phyloP scores from a whole-genome alignment of 768 basidiomycete genomes.

The Termitomyces heimii region DNA sequence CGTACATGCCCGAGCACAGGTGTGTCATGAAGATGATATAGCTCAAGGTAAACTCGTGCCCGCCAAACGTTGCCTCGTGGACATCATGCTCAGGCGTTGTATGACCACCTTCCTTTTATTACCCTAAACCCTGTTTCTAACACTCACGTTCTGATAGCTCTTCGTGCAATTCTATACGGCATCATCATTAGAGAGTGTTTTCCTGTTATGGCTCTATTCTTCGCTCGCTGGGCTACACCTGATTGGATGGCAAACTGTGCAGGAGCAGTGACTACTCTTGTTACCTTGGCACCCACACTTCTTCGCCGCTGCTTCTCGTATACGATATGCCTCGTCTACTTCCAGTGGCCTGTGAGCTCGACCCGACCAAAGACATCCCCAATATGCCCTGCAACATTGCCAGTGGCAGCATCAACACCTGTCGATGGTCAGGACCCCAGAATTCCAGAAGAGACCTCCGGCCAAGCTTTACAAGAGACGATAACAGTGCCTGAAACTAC shows the following conservation, averaged over 20 bases:
- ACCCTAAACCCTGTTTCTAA: not conserved
- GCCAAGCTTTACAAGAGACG: not conserved
- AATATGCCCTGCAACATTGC: not conserved
- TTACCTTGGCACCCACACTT: not conserved
- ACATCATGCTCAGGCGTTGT: not conserved
- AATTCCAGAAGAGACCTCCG: not conserved
- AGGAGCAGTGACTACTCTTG: not conserved
- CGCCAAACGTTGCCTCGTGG: not conserved
- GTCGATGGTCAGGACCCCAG: not conserved
- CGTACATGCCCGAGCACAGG: not conserved
- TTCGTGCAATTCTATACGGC: not conserved
- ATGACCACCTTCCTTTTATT: not conserved
- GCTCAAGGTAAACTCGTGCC: not conserved
- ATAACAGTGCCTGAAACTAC: not conserved
- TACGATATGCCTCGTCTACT: not conserved
- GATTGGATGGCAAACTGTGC: not conserved
- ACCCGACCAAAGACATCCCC: no score
- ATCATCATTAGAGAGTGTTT: not conserved
- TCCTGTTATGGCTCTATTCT: not conserved
- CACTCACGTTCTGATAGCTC: not conserved
- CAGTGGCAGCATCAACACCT: not conserved
- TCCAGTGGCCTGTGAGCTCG: not conserved
- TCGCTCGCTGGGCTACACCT: not conserved
- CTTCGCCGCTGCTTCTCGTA: not conserved
- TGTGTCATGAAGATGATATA: not conserved